Evolutionary conservation across 2,329 filamentous ascomycete species (phyloP).

Genomic region (Pyrenophora graminea): DNA sequence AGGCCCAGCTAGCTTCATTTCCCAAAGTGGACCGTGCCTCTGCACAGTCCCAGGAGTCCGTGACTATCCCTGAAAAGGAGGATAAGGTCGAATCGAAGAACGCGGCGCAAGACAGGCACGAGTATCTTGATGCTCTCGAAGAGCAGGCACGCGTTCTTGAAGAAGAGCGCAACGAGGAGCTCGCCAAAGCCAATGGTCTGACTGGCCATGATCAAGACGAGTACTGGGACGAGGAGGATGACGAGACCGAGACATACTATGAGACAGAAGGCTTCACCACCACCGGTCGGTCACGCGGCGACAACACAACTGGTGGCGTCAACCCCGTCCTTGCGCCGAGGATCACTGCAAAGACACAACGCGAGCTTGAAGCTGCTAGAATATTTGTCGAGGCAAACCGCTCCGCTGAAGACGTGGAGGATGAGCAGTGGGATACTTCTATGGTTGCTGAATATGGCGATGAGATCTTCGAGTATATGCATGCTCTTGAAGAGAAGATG

Average conservation of each 20-base stretch:
- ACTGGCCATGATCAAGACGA: slow-evolving; percentile 62
- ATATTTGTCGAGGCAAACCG: slow-evolving; percentile 68
- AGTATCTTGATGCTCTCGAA: slow-evolving; percentile 46
- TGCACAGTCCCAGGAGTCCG: slow-evolving; percentile 20
- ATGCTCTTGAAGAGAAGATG: slow-evolving; percentile 83
- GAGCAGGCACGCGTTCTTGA: slow-evolving; percentile 43
- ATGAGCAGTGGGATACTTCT: slow-evolving; percentile 89
- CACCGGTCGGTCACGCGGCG: slow-evolving; percentile 73
- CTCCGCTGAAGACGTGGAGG: slow-evolving; percentile 76
- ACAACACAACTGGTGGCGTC: slow-evolving; percentile 70
- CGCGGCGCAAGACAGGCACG: slow-evolving; percentile 35
- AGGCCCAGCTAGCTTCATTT: slow-evolving; percentile 30
- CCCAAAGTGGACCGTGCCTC: slow-evolving; percentile 28
- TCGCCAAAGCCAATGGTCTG: slow-evolving; percentile 33
- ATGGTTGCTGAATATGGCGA: slow-evolving; percentile 98
- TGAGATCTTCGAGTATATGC: slow-evolving; percentile 94
- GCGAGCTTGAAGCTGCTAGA: slow-evolving; percentile 73
- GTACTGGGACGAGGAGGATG: slow-evolving; percentile 73
- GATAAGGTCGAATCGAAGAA: slow-evolving; percentile 19
- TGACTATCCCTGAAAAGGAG: slow-evolving; percentile 22
- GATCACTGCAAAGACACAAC: slow-evolving; percentile 68
- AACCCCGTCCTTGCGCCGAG: slow-evolving; percentile 73
- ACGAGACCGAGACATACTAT: slow-evolving; percentile 77
- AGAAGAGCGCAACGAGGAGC: slow-evolving; percentile 43
- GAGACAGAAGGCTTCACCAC: slow-evolving; percentile 74